Conservation (phyloP, 1,139 yeast species). For the Entelexis sorbosivorans region DNA sequence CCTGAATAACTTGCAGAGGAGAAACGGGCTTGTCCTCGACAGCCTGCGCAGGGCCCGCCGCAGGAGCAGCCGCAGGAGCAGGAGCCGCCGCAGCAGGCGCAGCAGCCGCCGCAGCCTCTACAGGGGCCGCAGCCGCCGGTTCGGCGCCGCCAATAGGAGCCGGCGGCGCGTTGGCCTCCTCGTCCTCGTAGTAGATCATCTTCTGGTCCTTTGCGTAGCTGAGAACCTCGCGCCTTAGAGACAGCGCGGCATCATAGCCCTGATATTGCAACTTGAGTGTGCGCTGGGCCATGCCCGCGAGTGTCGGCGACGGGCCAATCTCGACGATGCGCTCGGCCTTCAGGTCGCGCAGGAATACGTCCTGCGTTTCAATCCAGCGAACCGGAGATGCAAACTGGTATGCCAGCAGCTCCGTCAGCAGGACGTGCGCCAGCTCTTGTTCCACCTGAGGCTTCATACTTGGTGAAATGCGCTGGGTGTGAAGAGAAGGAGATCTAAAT, state of each 20-base stretch:
- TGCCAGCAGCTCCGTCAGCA: slow-evolving; percentile 89
- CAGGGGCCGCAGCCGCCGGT: slow-evolving; percentile 34
- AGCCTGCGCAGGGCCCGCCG: slow-evolving; percentile 68
- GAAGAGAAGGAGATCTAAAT: slow-evolving; percentile 3
- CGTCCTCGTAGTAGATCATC: slow-evolving; percentile 92
- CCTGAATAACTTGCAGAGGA: slow-evolving; percentile 73
- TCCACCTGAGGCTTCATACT: slow-evolving; percentile 92
- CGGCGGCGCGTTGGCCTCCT: slow-evolving; percentile 46
- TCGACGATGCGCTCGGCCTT: slow-evolving; percentile 96
- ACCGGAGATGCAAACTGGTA: slow-evolving; percentile 99
- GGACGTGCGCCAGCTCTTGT: slow-evolving; percentile 92
- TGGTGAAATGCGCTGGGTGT: slow-evolving; percentile 3
- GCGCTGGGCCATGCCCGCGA: slow-evolving; percentile 97
- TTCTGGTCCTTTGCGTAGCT: slow-evolving; percentile 93
- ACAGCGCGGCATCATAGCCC: slow-evolving; percentile 93
- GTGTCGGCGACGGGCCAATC: slow-evolving; percentile 97
- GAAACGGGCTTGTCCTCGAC: slow-evolving; percentile 82
- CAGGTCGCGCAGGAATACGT: slow-evolving; percentile 85
- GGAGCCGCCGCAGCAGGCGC: slow-evolving; percentile 40
- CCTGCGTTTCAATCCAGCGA: slow-evolving; percentile 99
- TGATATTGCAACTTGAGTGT: slow-evolving; percentile 94
- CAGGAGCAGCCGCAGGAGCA: slow-evolving; percentile 50
- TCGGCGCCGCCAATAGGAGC: slow-evolving; percentile 23
- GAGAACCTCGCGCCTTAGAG: slow-evolving; percentile 90
- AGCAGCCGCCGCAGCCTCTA: slow-evolving; percentile 34